Evolutionary conservation across 139 green algal genomes (phyloP).

Genomic region (Gonium pectorale): DNA sequence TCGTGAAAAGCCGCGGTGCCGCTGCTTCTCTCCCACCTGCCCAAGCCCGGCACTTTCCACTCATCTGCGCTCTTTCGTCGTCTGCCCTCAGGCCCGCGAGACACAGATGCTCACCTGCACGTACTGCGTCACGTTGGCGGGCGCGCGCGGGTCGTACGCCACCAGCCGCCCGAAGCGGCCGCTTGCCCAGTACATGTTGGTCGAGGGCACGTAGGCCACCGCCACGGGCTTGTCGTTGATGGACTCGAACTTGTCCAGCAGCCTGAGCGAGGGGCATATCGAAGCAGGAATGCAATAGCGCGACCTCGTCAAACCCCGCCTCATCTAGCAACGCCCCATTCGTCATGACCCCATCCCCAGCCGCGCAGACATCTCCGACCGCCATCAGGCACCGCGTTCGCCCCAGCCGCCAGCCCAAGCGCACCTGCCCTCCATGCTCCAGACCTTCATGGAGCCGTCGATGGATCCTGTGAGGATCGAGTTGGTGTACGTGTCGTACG

Average conservation of each 20-base stretch:
- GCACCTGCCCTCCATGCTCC: conserved; percentile 79
- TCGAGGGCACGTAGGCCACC: conserved; percentile 64
- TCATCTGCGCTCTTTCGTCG: too few relatives aligned
- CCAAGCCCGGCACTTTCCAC: too few relatives aligned
- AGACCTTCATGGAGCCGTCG: conserved; percentile 76
- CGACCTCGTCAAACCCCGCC: too few relatives aligned
- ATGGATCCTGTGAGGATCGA: conserved; percentile 67
- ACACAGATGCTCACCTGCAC: conserved; percentile 56
- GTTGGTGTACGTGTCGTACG: conserved; percentile 69
- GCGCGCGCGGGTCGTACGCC: conserved; percentile 72
- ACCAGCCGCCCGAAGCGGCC: conserved; percentile 63
- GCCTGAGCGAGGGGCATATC: too few relatives aligned
- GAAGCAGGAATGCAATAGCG: too few relatives aligned
- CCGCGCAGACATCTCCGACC: too few relatives aligned
- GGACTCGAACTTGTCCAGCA: conserved; percentile 74
- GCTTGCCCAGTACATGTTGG: conserved; percentile 74
- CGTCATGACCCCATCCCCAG: too few relatives aligned
- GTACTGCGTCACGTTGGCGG: conserved; percentile 73
- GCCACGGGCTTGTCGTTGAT: conserved; percentile 66
- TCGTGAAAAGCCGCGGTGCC: too few relatives aligned
- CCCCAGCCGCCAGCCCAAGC: background rate
- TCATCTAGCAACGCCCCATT: too few relatives aligned
- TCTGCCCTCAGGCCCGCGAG: too few relatives aligned
- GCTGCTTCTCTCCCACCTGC: too few relatives aligned
- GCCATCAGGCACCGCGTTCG: too few relatives aligned